Percentiles rank a stretch among this genome's conserved stretches.
Conservation (phyloP, 2,329 filamentous ascomycete genomes). For the Aspergillus fumigatiaffinis region DNA sequence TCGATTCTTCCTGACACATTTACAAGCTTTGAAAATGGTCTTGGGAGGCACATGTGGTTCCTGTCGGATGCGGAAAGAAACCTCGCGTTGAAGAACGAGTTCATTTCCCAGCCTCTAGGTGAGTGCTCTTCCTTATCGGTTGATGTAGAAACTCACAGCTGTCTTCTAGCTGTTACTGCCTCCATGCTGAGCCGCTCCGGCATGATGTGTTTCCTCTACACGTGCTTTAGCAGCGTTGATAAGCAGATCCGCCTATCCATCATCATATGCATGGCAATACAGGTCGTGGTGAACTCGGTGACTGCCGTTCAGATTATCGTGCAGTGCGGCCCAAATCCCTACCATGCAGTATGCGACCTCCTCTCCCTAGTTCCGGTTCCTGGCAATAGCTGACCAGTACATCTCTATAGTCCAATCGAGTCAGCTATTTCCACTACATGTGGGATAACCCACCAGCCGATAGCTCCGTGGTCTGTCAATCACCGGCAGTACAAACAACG, state of each 20-base stretch:
- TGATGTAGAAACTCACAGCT: slow-evolving; percentile 5
- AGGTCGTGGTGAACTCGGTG: slow-evolving; percentile 31
- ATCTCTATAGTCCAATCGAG: slow-evolving; percentile 24
- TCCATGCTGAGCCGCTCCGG: slow-evolving; percentile 34
- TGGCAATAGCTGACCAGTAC: neutral
- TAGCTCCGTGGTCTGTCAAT: slow-evolving; percentile 33
- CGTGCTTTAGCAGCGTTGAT: slow-evolving; percentile 30
- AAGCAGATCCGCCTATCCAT: slow-evolving; percentile 27
- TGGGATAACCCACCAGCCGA: slow-evolving; percentile 34
- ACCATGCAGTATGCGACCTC: slow-evolving; percentile 18
- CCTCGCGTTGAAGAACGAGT: slow-evolving; percentile 27
- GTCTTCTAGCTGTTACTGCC: slow-evolving; percentile 26
- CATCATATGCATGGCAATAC: slow-evolving; percentile 29
- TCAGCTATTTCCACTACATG: slow-evolving; percentile 37
- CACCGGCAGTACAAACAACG: slow-evolving; percentile 29
- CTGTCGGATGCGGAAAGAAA: slow-evolving; percentile 20
- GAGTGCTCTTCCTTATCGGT: neutral
- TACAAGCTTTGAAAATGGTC: slow-evolving; percentile 25
- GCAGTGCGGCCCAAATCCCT: slow-evolving; percentile 34
- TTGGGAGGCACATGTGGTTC: slow-evolving; percentile 33
- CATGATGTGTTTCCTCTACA: slow-evolving; percentile 36
- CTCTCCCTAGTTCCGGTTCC: neutral
- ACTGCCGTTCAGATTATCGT: slow-evolving; percentile 33
- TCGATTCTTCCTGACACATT: neutral
- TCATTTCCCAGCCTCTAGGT: slow-evolving; percentile 22